Conservation (phyloP, 164 flowering plant species). For the grape (Vitis vinifera) region DNA sequence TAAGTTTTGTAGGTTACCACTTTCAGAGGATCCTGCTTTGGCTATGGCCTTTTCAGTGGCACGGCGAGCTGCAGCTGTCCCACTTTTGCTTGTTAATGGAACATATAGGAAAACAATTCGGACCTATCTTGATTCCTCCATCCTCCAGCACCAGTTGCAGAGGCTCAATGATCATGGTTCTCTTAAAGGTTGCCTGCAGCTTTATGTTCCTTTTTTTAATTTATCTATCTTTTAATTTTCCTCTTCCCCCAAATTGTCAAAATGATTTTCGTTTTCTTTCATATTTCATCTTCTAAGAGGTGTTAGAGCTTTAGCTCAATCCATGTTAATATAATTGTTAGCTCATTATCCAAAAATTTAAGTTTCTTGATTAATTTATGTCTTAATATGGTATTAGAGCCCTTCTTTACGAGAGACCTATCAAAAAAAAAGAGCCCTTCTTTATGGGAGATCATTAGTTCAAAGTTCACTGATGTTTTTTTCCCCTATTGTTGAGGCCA, state of each 20-base stretch:
- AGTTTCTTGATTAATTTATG: too few species aligned
- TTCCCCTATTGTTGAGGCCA: too few species aligned
- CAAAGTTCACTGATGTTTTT: too few species aligned
- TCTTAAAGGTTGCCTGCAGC: conserved; percentile 64
- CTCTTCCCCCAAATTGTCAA: background rate
- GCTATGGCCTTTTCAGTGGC: conserved; percentile 99
- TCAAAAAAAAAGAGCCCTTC: too few species aligned
- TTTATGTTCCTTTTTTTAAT: background rate
- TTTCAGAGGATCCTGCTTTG: conserved; percentile 96
- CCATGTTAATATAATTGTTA: too few species aligned
- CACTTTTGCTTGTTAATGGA: conserved; percentile 88
- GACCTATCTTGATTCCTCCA: conserved; percentile 85
- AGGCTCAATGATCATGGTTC: conserved; percentile 71
- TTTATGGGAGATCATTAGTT: too few species aligned
- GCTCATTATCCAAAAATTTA: too few species aligned
- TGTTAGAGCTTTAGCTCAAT: too few species aligned
- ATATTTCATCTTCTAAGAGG: too few species aligned
- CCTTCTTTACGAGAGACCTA: too few species aligned
- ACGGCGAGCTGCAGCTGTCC: conserved; percentile 93
- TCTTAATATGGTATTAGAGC: too few species aligned
- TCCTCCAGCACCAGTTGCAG: conserved; percentile 91
- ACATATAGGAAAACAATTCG: conserved; percentile 80
- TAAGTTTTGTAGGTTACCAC: conserved; percentile 59
- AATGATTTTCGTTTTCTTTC: background rate
- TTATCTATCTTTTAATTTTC: background rate